Conservation (phyloP, 345 rosid species). For the Pelargonium nanum region DNA sequence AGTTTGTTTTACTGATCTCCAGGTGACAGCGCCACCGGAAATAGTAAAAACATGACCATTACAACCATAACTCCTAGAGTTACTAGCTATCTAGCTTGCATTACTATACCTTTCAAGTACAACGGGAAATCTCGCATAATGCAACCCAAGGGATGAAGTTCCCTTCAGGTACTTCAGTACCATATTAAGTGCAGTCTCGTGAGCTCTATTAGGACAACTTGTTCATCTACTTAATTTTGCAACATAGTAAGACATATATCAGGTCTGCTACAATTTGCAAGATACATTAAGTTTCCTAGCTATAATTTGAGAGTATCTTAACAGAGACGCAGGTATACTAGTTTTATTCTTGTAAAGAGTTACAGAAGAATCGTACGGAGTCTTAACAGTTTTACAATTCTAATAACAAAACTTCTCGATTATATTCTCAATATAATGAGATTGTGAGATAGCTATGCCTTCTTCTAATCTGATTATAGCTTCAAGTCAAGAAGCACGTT, state of each 20-base stretch:
- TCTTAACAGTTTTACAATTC: too few species aligned
- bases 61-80: not conserved
- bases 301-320: too few species aligned
- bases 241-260: slow-evolving; percentile 1
- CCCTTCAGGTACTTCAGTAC: not conserved
- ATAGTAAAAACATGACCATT: not conserved
- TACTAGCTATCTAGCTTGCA: slow-evolving; percentile 6
- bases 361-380: too few species aligned
- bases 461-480: too few species aligned
- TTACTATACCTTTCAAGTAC: not conserved
- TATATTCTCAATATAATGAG: too few species aligned
- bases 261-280: not conserved
- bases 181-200: not conserved
- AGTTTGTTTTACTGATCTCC: not conserved
- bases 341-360: too few species aligned
- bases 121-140: not conserved
- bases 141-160: not conserved
- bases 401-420: too few species aligned
- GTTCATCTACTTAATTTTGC: not conserved
- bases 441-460: too few species aligned
- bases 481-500: too few species aligned
- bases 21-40: not conserved
- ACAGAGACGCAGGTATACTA: too few species aligned
- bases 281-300: not conserved
- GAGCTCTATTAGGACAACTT: not conserved